Evolutionary conservation across 1,284 basidiomycete genomes (phyloP), one percentile per base, ranked within the genome.

Genomic region (Ceratobasidium sp.): DNA sequence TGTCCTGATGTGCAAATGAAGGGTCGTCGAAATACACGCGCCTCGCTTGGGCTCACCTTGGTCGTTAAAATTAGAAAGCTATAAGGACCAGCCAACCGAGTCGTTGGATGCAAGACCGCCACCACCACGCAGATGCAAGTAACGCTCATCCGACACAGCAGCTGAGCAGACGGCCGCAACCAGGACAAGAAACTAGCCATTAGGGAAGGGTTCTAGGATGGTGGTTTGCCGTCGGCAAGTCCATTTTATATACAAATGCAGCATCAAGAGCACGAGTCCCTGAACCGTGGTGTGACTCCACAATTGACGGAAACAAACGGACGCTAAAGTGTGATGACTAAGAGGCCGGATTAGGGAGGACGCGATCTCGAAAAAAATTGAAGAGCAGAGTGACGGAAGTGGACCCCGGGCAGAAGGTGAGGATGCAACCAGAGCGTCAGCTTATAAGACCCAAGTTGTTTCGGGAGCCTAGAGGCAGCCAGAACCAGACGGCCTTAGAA

Each of bases 1-100:
- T 82, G 74, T 86, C 85, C 75, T 73, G 43, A 27, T 1, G 0
- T 24, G 22, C 3, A 39, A 41, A 9, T 46, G 39, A 41, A 27
- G 31, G 59, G 24, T 8, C 29, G 19, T 37, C 16, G 24, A 27
- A 22, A 22, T 19, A 48, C 16, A n/a, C 43, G 29, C 19, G 34
- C 19, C 24, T 22, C 43, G 24, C 34, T 13, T 29, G 8, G 1
- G 37, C 65, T n/a, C 37, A 73, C 69, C 59, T 73, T 73, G 69
- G 59, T 58, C 43, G 58, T 73, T 22, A 73, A 19, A 2, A 73
- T 54, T 37, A 73, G 59, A 62, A 51, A 73, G 8, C 58, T 51
- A 37, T 62, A 73, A 41, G 69, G 29, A 24, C 69, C 69, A 73
- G 59, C 34, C 22, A 62, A 27, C 16, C 59, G 59, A 39, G 58